Evolutionary conservation across 495 filamentous ascomycete species (phyloP), one percentile per base, ranked within the genome.

Genomic region (Penicillium silybi): DNA sequence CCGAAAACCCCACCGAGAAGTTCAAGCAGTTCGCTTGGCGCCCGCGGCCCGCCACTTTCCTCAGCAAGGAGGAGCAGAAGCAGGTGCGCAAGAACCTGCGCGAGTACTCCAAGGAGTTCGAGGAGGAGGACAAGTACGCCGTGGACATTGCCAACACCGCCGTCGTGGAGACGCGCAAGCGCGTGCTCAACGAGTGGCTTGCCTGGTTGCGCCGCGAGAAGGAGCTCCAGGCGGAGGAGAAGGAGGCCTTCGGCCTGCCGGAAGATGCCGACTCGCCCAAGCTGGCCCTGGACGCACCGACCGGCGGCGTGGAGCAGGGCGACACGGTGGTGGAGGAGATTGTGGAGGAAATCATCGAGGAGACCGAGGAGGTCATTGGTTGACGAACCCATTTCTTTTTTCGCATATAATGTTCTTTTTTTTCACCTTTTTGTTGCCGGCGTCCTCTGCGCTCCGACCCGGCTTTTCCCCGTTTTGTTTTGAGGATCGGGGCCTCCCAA

Each of bases 11-110:
- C 45, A 83, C 96, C 56, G 95, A 98, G 46, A 92, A 92, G 66
- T 97, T 98, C 84, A 96, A 97, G 80, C 93, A 98, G 74, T 87
- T 89, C 73, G 58, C 85, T 48, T 98, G 93, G 93, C 89, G 93
- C 17, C 95, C 93, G 11, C 88, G 93, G 26, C 93, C 93, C 11
- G 68, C 86, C 6, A 95, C 88, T 19, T 83, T 97, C 45, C 87
- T 98, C 49, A 82, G 81, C 72, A 91, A 90, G 69, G 89, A 96
- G 58, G 90, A 97, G 78, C 92, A 97, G 77, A 96, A 97, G 79
- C 79, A 85, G 60, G 90, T 97, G 64, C 95, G 95, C 75, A 96
- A 95, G 83, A 97, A 96, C 75, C 86, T 98, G 41, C 87, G 92
- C 41, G 93, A 97, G 72, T 97, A 96, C 82, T 88, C 84, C 65